These are phyloP conservation scores for Viola pubescens DNA, from an alignment of 441 rosid genomes.

Conservation along the genomic window DNA sequence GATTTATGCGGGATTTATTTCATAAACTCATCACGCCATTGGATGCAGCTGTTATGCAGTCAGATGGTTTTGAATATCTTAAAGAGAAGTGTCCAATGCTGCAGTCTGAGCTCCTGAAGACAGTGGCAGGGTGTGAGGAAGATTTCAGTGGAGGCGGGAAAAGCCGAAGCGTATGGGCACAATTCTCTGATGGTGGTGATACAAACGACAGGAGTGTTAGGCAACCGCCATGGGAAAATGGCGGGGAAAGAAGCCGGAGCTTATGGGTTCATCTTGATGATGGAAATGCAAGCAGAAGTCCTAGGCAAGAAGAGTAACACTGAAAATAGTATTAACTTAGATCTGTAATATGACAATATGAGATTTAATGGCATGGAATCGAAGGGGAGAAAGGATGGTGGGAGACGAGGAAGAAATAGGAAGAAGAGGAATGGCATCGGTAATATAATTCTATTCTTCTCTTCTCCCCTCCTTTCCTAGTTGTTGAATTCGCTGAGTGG, in stretches of 20 bases:
- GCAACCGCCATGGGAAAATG: constrained; percentile 65
- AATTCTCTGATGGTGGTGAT: constrained; percentile 76
- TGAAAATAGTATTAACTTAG: no score
- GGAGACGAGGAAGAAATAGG: no score
- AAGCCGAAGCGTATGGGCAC: constrained; percentile 80
- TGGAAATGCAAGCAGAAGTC: constrained; percentile 46
- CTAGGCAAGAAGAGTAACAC: constrained; percentile 49
- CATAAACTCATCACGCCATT: constrained; percentile 5
- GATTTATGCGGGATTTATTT: not conserved
- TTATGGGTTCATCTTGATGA: constrained; percentile 64
- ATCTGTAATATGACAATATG: no score
- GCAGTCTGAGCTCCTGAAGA: constrained; percentile 55
- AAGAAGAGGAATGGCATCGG: no score
- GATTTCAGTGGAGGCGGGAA: constrained; percentile 57
- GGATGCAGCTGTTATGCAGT: constrained; percentile 53
- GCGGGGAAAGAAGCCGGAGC: constrained; percentile 50
- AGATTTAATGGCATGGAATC: no score
- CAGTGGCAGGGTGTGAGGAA: constrained; percentile 67
- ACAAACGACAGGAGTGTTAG: constrained; percentile 60
- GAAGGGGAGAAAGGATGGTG: no score
- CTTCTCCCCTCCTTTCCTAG: no score
- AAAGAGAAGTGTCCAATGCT: constrained; percentile 39
- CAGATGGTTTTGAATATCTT: constrained; percentile 54
- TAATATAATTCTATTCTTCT: no score
- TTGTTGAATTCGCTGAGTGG: no score